Evolutionary conservation across 2,329 filamentous ascomycete genomes (phyloP).

Genomic region (Colletotrichum tamarilloi): DNA sequence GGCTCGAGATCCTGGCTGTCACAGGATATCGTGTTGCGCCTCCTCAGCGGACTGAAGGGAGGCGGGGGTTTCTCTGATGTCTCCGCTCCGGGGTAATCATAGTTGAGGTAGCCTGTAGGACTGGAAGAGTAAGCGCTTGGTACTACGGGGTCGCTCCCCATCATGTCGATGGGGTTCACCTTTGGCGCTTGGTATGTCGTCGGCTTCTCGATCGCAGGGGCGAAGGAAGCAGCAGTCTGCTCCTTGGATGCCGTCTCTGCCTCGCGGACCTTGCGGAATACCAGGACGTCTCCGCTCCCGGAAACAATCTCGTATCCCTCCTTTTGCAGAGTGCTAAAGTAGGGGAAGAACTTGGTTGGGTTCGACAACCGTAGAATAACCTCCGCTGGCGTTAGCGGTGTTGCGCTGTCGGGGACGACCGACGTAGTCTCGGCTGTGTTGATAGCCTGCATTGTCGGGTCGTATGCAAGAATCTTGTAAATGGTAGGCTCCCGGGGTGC

Average conservation of each 20-base stretch:
- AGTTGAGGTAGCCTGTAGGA: conserved; percentile 74
- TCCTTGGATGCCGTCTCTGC: conserved; percentile 38
- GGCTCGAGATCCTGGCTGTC: conserved; percentile 51
- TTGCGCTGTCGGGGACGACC: conserved; percentile 58
- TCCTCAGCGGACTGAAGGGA: conserved; percentile 54
- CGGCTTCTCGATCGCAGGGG: conserved; percentile 26
- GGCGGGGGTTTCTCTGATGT: conserved; percentile 44
- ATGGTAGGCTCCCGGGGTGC: conserved; percentile 42
- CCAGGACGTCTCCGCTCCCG: conserved; percentile 70
- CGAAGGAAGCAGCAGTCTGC: not conserved
- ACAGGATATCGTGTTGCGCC: conserved; percentile 47
- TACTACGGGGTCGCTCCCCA: conserved; percentile 52
- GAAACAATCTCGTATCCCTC: conserved; percentile 76
- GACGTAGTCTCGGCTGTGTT: conserved; percentile 71
- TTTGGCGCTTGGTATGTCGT: conserved; percentile 34
- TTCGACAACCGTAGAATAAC: conserved; percentile 70
- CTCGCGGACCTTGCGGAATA: conserved; percentile 71
- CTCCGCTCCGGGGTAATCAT: conserved; percentile 55
- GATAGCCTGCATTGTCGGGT: conserved; percentile 67
- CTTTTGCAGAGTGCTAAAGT: conserved; percentile 67
- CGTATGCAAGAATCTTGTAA: conserved; percentile 77
- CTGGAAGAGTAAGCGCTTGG: conserved; percentile 68
- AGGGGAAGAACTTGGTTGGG: conserved; percentile 72
- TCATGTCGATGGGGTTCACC: conserved; percentile 71
- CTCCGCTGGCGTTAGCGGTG: conserved; percentile 67